Base-by-base conservation (phyloP, 495 filamentous ascomycete species). In the Emericellopsis terricola region DNA sequence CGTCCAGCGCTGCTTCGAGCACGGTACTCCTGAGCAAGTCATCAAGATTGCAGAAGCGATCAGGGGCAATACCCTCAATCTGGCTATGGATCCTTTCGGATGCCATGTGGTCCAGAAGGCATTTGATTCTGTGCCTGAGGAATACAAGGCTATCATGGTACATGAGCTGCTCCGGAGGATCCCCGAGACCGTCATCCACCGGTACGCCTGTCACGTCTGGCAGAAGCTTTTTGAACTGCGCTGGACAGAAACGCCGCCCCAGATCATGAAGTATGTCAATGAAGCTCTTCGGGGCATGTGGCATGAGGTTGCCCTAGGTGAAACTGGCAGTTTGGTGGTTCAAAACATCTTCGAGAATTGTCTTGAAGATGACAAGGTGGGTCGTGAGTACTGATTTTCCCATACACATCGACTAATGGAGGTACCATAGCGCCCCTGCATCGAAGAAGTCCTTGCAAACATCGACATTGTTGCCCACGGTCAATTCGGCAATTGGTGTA, bases 291-390 rank as follows among this genome's bases (percentile, higher is more conserved):
- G 73, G 39, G 89, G 87, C 33, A 94, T 94, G 83, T 97, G 89
- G 89, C 87, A 96, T 45, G 87, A 97, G 45, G 89, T 96, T 42
- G 91, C 89, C 21, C 60, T 94, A 26, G 89, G 89, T 15, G 89
- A 97, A 61, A 97, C 89, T 7, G 89, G 89, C 30, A 96, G 89
- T 46, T 64, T 97, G 43, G 89, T 97, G 20, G 89, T 97, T 36
- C 89, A 97, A 56, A 97, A 97, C 50, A 96, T 97, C 46, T 96
- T 97, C 50, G 89, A 97, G 57, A 97, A 97, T 47, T 97, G 89
- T 48, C 69, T 97, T 10, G 89, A 97, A 45, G 87, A 94, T 50
- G 89, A 97, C 56, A 97, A 97, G 77, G 86, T 91, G 61, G 40
- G 60, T 45, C 37, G 24, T 34, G 15, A 13, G 3, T 8, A 20